These are phyloP conservation scores for Hypoxylon rickii DNA, from an alignment of 495 filamentous ascomycete species.

Conservation along the genomic window DNA sequence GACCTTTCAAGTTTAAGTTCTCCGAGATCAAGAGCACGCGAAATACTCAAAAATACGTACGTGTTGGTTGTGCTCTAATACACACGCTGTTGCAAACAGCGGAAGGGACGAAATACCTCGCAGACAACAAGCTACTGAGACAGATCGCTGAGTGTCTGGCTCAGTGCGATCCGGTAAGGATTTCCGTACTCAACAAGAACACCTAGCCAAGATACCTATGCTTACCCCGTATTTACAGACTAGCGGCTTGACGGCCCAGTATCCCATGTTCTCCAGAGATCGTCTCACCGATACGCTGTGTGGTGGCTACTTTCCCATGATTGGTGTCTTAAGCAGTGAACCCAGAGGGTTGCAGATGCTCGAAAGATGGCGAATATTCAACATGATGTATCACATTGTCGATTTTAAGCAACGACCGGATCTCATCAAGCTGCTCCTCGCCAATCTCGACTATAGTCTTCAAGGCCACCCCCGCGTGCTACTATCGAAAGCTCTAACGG, in stretches of 20 bases:
- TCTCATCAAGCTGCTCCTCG: constrained; percentile 81
- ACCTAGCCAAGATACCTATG: neutral
- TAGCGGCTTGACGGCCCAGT: constrained; percentile 85
- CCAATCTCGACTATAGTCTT: constrained; percentile 88
- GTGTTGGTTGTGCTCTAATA: constrained; percentile 84
- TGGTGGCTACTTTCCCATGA: constrained; percentile 90
- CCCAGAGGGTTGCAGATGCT: constrained; percentile 83
- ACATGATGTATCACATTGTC: constrained; percentile 98
- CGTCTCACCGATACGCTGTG: constrained; percentile 82
- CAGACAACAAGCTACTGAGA: constrained; percentile 87
- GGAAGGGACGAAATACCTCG: constrained; percentile 83
- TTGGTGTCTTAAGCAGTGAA: constrained; percentile 84
- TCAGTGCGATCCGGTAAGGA: constrained; percentile 74
- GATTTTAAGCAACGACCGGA: constrained; percentile 89
- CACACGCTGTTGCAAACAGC: constrained; percentile 79
- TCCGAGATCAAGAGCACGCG: constrained; percentile 84
- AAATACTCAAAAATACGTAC: constrained; percentile 91
- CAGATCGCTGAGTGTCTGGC: constrained; percentile 95
- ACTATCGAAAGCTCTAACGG: constrained; percentile 88
- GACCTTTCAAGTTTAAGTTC: constrained; percentile 96
- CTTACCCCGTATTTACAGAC: constrained; percentile 52
- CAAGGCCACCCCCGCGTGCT: constrained; percentile 88
- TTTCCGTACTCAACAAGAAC: neutral
- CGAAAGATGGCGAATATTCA: constrained; percentile 94
- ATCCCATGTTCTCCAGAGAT: constrained; percentile 84